These are phyloP conservation scores for Mycena amicta DNA, from an alignment of 768 basidiomycete species.

Conservation along the genomic window DNA sequence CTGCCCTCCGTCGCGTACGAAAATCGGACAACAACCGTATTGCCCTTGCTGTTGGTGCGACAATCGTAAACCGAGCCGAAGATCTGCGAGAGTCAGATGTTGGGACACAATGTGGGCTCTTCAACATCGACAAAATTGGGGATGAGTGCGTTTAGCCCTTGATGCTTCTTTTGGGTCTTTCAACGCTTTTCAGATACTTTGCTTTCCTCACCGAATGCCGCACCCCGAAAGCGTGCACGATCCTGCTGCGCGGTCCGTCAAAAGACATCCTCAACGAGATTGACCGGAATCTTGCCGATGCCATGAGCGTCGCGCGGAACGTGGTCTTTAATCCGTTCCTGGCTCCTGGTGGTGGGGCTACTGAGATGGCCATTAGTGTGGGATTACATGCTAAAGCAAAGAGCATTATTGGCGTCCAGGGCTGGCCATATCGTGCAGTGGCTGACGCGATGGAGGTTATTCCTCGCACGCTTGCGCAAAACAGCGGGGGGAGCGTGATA, in stretches of 20 bases:
- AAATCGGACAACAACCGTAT: conserved; percentile 99
- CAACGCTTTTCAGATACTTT: conserved; percentile 70
- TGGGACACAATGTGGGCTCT: conserved; percentile 93
- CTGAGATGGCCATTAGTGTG: conserved; percentile 96
- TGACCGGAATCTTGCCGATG: conserved; percentile 95
- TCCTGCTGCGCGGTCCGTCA: conserved; percentile 94
- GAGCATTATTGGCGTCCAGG: conserved; percentile 83
- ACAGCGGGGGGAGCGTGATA: conserved; percentile 94
- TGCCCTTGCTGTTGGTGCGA: conserved; percentile 92
- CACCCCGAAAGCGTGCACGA: conserved; percentile 94
- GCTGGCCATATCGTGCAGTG: conserved; percentile 89
- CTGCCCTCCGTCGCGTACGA: conserved; percentile 95
- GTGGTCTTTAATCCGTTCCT: conserved; percentile 94
- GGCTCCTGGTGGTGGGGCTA: conserved; percentile 96
- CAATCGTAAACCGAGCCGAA: conserved; percentile 95
- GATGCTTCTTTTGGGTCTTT: conserved; percentile 27
- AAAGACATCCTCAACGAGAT: conserved; percentile 99
- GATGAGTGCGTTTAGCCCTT: conserved; percentile 65
- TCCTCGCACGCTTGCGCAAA: conserved; percentile 92
- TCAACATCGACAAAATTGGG: conserved; percentile 95
- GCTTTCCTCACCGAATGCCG: conserved; percentile 93
- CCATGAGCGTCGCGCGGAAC: conserved; percentile 96
- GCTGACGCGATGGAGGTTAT: conserved; percentile 98
- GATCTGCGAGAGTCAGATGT: conserved; percentile 91
- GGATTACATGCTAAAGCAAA: conserved; percentile 81